phyloP scores from a whole-genome alignment of 225 moss, liverwort and hornwort genomes.

The Marchantia paleacea region DNA sequence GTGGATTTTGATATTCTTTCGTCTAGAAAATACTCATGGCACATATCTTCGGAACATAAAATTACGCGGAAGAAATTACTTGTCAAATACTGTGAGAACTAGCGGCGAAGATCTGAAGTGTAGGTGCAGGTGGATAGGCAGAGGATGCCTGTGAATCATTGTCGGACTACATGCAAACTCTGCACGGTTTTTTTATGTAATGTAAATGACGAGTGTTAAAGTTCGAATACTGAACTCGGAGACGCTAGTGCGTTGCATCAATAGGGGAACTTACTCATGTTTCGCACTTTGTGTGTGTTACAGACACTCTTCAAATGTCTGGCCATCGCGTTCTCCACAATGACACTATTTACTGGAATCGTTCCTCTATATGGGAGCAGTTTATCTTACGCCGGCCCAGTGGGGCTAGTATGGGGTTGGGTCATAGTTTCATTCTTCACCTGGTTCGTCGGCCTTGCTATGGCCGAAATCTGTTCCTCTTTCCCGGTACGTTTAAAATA shows the following conservation, averaged over 20 bases:
- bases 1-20: no score
- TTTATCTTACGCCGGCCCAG: conserved; percentile 69
- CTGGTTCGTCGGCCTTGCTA: conserved; percentile 95
- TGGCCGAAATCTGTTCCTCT: conserved; percentile 98
- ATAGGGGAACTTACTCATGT: neutral
- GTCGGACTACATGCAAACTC: neutral
- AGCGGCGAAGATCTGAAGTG: neutral
- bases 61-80: no score
- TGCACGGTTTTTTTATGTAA: neutral
- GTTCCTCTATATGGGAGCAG: conserved; percentile 82
- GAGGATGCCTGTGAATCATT: neutral
- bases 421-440: conserved; percentile 91
- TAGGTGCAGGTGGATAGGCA: neutral
- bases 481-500: conserved; percentile 60
- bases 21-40: no score
- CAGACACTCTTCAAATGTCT: conserved; percentile 96
- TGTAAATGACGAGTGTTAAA: neutral
- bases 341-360: conserved; percentile 96
- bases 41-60: no score
- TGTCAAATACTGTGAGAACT: no score
- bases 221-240: neutral
- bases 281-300: conserved; percentile 14
- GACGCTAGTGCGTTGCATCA: neutral
- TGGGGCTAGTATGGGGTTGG: conserved; percentile 90
- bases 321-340: conserved; percentile 94